phyloP scores from a whole-genome alignment of 164 flowering plant species.

The Berberis thunbergii region DNA sequence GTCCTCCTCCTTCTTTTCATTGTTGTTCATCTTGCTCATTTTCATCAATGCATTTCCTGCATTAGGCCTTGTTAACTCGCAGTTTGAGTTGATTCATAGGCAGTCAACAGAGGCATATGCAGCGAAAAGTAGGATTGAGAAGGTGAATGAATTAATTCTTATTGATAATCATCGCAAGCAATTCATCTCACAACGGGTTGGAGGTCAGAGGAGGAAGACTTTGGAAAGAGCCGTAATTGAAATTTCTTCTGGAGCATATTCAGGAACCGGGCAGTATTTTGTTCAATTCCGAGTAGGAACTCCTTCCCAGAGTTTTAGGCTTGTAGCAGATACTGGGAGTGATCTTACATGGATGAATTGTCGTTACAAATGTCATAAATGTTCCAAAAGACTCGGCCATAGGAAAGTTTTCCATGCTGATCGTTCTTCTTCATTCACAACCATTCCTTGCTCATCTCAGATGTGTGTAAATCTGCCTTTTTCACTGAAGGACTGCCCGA shows the following conservation, averaged over 20 bases:
- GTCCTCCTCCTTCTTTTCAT: not conserved
- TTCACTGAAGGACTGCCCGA: slow-evolving; percentile 39
- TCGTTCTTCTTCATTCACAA: slow-evolving; percentile 28
- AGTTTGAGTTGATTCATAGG: slow-evolving; percentile 13
- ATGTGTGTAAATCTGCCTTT: slow-evolving; percentile 34
- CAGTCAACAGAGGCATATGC: not conserved
- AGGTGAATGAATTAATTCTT: slow-evolving; percentile 8
- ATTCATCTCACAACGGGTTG: slow-evolving; percentile 4
- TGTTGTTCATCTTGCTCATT: slow-evolving; percentile 3
- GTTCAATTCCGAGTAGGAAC: slow-evolving; percentile 52
- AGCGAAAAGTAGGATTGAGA: slow-evolving; percentile 4
- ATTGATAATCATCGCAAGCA: slow-evolving; percentile 9
- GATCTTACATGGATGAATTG: slow-evolving; percentile 78
- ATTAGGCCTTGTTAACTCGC: slow-evolving; percentile 3
- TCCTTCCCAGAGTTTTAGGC: slow-evolving; percentile 39
- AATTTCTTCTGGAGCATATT: slow-evolving; percentile 40
- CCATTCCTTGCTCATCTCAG: slow-evolving; percentile 38
- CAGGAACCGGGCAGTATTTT: slow-evolving; percentile 43
- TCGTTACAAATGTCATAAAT: slow-evolving; percentile 16
- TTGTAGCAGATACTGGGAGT: slow-evolving; percentile 71
- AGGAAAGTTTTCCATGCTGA: slow-evolving; percentile 26
- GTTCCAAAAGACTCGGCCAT: slow-evolving; percentile 3
- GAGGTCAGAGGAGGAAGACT: not conserved
- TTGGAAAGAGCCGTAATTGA: slow-evolving; percentile 10
- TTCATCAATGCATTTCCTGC: slow-evolving; percentile 8